Evolutionary conservation across 352 stramenopile genomes (phyloP).

Genomic region (Hyaloperonospora arabidopsidis): DNA sequence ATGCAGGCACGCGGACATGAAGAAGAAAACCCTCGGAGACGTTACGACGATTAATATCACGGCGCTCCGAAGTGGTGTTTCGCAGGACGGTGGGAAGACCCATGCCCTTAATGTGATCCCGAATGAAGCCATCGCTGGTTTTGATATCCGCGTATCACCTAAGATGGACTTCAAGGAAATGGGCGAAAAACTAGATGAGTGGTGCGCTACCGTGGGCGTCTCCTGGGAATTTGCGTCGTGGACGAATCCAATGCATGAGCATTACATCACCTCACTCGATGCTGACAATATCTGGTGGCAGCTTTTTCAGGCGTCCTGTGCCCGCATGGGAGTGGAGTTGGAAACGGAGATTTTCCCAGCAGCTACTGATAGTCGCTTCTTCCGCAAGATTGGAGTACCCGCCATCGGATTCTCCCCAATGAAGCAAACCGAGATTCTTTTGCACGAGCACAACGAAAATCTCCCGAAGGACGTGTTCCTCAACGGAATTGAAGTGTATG

Average conservation of each 20-base stretch:
- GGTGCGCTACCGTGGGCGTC: conserved; percentile 81
- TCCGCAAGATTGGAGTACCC: conserved; percentile 69
- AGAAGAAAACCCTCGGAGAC: conserved; percentile 90
- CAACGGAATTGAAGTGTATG: conserved; percentile 88
- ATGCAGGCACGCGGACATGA: conserved; percentile 89
- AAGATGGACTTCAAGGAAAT: conserved; percentile 59
- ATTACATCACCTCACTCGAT: conserved; percentile 51
- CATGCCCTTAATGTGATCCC: conserved; percentile 93
- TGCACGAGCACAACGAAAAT: conserved; percentile 96
- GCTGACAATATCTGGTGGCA: conserved; percentile 42
- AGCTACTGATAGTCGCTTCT: conserved; percentile 89
- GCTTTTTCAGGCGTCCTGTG: conserved; percentile 36
- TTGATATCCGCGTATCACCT: conserved; percentile 93
- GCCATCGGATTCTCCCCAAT: conserved; percentile 91
- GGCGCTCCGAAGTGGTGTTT: conserved; percentile 86
- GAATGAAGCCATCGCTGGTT: conserved; percentile 80
- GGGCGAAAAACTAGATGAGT: conserved; percentile 80
- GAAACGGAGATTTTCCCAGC: conserved; percentile 89
- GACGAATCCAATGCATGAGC: conserved; percentile 44
- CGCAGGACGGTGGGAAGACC: conserved; percentile 62
- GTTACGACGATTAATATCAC: conserved; percentile 95
- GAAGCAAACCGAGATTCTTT: conserved; percentile 88
- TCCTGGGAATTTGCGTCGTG: conserved; percentile 66
- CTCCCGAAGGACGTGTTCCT: conserved; percentile 89
- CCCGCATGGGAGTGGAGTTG: conserved; percentile 9